Conservation (phyloP, 306 rosid species). For the Gastrolobium bilobum region DNA sequence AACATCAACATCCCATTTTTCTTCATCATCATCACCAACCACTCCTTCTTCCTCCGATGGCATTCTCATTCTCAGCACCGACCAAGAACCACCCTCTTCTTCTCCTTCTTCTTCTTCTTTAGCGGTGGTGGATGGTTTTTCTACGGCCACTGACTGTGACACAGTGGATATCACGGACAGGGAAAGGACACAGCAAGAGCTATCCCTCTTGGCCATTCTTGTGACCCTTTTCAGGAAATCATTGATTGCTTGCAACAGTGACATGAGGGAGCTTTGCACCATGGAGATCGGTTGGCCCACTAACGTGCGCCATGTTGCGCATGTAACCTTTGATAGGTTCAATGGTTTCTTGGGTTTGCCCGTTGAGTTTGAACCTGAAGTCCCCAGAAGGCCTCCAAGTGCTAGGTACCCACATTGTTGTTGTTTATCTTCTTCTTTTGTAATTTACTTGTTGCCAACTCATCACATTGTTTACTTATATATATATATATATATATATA, state of each 20-base stretch:
- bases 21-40: slow-evolving; percentile 53
- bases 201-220: slow-evolving; percentile 70
- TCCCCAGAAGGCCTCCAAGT: slow-evolving; percentile 92
- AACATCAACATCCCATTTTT: slow-evolving; percentile 49
- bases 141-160: slow-evolving; percentile 43
- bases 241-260: slow-evolving; percentile 60
- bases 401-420: slow-evolving; percentile 63
- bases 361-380: slow-evolving; percentile 87
- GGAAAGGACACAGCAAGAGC: slow-evolving; percentile 54
- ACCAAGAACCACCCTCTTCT: slow-evolving; percentile 5
- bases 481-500: too few relatives aligned
- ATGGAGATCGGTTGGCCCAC: slow-evolving; percentile 87
- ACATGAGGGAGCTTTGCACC: slow-evolving; percentile 60
- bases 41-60: slow-evolving; percentile 41
- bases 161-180: slow-evolving; percentile 42
- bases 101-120: slow-evolving; percentile 43
- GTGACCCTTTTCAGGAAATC: slow-evolving; percentile 72
- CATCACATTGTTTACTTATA: neutral
- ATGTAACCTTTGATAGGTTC: slow-evolving; percentile 93
- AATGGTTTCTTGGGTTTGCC: slow-evolving; percentile 98
- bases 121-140: slow-evolving; percentile 44
- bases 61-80: slow-evolving; percentile 24
- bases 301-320: slow-evolving; percentile 91
- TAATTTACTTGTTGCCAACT: neutral
- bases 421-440: neutral